phyloP scores from a whole-genome alignment of 1,284 basidiomycete genomes.

The Leucoagaricus sp. region DNA sequence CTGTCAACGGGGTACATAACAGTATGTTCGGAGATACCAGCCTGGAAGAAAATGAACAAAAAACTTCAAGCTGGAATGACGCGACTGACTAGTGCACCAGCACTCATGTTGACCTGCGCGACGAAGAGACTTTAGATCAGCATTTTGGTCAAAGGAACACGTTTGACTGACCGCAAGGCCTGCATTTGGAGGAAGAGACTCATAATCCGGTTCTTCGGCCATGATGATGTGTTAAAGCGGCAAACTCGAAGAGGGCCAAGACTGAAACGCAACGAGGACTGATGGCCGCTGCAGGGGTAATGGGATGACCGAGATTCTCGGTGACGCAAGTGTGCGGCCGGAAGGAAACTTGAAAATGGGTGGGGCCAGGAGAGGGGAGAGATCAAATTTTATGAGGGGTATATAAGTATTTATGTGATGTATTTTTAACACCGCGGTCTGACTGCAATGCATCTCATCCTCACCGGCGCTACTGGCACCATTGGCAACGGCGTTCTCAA shows the following conservation, averaged over 20 bases:
- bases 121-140: constrained; percentile 12
- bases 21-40: constrained; percentile 98
- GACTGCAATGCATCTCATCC: constrained; percentile 28
- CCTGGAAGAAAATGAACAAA: constrained; percentile 48
- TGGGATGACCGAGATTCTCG: too few relatives aligned
- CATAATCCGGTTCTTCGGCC: constrained; percentile 75
- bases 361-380: background rate
- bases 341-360: background rate
- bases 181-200: constrained; percentile 75
- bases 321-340: background rate
- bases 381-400: background rate
- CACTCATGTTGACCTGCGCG: constrained; percentile 90
- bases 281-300: too few relatives aligned
- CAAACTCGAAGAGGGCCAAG: background rate
- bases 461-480: constrained; percentile 29
- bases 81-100: constrained; percentile 85
- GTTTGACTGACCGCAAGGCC: constrained; percentile 59
- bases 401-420: background rate
- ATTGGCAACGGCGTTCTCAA: constrained; percentile 27
- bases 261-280: background rate
- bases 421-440: background rate
- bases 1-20: constrained; percentile 99
- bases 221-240: constrained; percentile 27
- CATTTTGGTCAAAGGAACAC: background rate
- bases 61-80: constrained; percentile 10